These are phyloP conservation scores for Zasmidium cellare DNA, from an alignment of 2,329 filamentous ascomycete species.

Conservation along the genomic window DNA sequence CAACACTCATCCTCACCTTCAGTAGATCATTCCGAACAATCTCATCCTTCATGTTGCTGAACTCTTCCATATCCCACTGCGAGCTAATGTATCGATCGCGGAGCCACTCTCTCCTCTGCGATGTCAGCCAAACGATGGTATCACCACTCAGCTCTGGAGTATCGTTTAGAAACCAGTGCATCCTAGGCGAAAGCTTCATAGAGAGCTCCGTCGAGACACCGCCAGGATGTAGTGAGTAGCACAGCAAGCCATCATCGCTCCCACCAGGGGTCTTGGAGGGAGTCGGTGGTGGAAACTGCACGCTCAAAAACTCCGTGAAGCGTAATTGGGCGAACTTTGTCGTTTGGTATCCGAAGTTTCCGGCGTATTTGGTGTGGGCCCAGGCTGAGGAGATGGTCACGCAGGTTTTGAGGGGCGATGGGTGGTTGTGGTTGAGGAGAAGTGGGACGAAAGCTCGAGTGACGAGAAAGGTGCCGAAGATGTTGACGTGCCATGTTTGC, in stretches of 20 bases:
- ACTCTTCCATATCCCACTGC: slow-evolving; percentile 1
- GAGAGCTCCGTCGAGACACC: background rate
- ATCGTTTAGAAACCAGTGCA: background rate
- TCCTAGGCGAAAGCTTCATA: background rate
- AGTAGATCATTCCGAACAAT: background rate
- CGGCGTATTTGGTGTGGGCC: slow-evolving; percentile 29
- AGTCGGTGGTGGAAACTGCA: background rate
- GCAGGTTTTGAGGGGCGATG: slow-evolving; percentile 40
- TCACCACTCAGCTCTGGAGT: background rate
- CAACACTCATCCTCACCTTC: background rate
- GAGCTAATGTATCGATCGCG: background rate
- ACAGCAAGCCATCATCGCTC: background rate
- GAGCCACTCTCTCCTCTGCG: slow-evolving; percentile 1
- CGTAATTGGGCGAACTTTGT: slow-evolving; percentile 35
- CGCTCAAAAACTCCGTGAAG: background rate
- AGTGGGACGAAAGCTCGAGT: slow-evolving; percentile 47
- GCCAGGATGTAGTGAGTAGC: background rate
- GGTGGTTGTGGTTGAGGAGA: background rate
- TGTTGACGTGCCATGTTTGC: slow-evolving; percentile 44
- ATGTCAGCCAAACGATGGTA: background rate
- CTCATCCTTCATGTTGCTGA: slow-evolving; percentile 36
- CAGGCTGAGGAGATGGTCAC: slow-evolving; percentile 45
- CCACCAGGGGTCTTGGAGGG: background rate
- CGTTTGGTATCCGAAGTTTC: slow-evolving; percentile 46
- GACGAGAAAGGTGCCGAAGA: slow-evolving; percentile 43